A percentile compares a stretch with the other conserved stretches of the same genome.
Evolutionary conservation across 352 stramenopile species (phyloP).

Genomic region (Phytophthora citricola): DNA sequence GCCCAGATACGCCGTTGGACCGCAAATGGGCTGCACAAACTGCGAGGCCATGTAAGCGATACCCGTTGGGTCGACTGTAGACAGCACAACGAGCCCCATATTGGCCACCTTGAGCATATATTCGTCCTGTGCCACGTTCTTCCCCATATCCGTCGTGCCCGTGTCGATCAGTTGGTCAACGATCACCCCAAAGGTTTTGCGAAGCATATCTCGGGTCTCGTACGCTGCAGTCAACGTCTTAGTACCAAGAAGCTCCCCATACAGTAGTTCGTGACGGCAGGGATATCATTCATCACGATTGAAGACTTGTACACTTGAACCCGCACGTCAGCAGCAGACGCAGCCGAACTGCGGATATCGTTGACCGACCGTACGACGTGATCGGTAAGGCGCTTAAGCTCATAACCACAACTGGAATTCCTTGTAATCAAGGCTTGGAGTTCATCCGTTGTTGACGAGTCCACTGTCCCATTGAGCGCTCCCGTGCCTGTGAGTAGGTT

Average conservation of each 20-base stretch:
- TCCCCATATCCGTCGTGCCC: slow-evolving; percentile 20
- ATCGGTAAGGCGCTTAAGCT: slow-evolving; percentile 27
- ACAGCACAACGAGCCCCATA: slow-evolving; percentile 38
- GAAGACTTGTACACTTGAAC: slow-evolving; percentile 28
- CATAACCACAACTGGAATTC: slow-evolving; percentile 30
- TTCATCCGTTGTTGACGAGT: slow-evolving; percentile 22
- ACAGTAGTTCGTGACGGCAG: slow-evolving; percentile 26
- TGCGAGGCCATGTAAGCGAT: slow-evolving; percentile 43
- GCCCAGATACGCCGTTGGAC: slow-evolving; percentile 30
- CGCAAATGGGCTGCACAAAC: slow-evolving; percentile 48
- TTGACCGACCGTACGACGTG: slow-evolving; percentile 20
- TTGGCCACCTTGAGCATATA: slow-evolving; percentile 45
- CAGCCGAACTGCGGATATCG: slow-evolving; percentile 24
- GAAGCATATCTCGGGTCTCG: slow-evolving; percentile 28
- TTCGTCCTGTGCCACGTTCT: slow-evolving; percentile 30
- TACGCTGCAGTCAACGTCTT: slow-evolving; percentile 20
- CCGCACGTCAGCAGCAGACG: slow-evolving; percentile 13
- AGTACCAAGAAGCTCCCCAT: slow-evolving; percentile 16
- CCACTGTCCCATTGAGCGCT: slow-evolving; percentile 11
- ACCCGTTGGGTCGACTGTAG: slow-evolving; percentile 44
- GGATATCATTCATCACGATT: slow-evolving; percentile 31
- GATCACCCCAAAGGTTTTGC: slow-evolving; percentile 29
- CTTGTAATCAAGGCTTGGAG: slow-evolving; percentile 24
- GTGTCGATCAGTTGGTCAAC: slow-evolving; percentile 27
- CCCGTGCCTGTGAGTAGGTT: slow-evolving; percentile 21